A percentile compares a stretch with the other conserved stretches of the same genome.
phyloP scores from a whole-genome alignment of 345 rosid genomes.

The Boechera divaricarpa region DNA sequence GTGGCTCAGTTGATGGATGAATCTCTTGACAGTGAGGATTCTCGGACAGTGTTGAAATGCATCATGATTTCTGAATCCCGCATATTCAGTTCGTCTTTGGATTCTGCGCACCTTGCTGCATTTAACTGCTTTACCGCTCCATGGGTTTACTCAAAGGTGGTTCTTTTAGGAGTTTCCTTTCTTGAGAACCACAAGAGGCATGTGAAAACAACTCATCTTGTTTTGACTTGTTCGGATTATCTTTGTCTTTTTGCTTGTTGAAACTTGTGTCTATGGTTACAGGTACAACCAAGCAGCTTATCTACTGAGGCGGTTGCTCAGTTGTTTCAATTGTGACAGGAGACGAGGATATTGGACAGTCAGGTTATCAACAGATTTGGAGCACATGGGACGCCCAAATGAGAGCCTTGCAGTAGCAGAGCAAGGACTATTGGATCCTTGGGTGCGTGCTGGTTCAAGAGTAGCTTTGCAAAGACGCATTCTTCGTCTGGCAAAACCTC shows the following conservation, averaged over 20 bases:
- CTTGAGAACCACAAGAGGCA: conserved; percentile 88
- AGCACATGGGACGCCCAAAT: conserved; percentile 69
- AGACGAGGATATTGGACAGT: conserved; percentile 97
- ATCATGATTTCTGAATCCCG: conserved; percentile 66
- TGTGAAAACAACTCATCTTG: conserved; percentile 26
- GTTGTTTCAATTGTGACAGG: conserved; percentile 64
- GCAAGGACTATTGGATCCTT: conserved; percentile 75
- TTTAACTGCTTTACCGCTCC: conserved; percentile 66
- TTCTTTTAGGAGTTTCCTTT: conserved; percentile 79
- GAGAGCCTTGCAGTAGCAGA: conserved; percentile 88
- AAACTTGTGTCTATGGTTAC: conserved; percentile 40
- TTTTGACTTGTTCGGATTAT: not conserved
- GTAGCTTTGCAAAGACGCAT: conserved; percentile 80
- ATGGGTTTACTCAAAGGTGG: conserved; percentile 89
- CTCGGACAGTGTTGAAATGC: conserved; percentile 60
- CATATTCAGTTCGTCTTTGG: conserved; percentile 47
- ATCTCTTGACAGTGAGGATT: conserved; percentile 69
- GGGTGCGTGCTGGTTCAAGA: conserved; percentile 96
- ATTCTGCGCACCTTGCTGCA: conserved; percentile 41
- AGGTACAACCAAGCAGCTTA: conserved; percentile 70
- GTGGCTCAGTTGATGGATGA: conserved; percentile 91
- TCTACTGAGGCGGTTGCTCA: conserved; percentile 66
- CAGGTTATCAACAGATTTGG: conserved; percentile 86
- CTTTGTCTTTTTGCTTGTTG: conserved; percentile 11
- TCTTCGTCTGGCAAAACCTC: conserved; percentile 89